phyloP scores from a whole-genome alignment of 306 rosid genomes.

The Dryas alaskensis region DNA sequence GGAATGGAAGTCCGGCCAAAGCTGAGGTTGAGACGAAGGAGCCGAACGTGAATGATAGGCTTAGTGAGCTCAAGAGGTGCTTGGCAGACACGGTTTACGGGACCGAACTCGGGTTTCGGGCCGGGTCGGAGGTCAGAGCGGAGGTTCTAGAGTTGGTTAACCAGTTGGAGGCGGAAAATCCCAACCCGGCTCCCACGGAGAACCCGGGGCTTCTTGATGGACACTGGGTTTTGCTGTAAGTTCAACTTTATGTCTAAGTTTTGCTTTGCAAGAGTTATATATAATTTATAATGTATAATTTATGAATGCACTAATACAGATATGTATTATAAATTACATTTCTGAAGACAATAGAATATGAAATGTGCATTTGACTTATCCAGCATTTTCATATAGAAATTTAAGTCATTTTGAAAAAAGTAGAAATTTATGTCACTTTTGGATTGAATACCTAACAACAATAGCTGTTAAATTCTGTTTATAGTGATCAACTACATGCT shows the following conservation, averaged over 20 bases:
- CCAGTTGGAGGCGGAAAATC: constrained; percentile 85
- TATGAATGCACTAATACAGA: background rate
- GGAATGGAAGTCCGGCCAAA: constrained; percentile 47
- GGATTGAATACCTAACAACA: too few species aligned
- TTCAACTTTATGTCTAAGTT: constrained; percentile 8
- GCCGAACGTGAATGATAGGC: constrained; percentile 29
- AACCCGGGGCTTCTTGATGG: constrained; percentile 68
- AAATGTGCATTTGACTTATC: background rate
- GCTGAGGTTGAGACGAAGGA: constrained; percentile 18
- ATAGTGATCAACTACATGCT: background rate
- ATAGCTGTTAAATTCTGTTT: too few species aligned
- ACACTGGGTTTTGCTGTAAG: constrained; percentile 91
- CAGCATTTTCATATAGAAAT: background rate
- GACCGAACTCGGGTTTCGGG: constrained; percentile 75
- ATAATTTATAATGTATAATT: too few species aligned
- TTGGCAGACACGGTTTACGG: constrained; percentile 82
- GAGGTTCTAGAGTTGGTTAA: constrained; percentile 81
- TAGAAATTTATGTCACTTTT: background rate
- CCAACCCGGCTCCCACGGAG: constrained; percentile 66
- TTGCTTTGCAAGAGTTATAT: background rate
- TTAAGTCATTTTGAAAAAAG: background rate
- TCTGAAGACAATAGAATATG: background rate
- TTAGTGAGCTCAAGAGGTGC: constrained; percentile 62
- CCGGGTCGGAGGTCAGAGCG: constrained; percentile 77
- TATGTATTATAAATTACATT: background rate